Base-by-base conservation (phyloP, 2,329 filamentous ascomycete species). In the Ophiostoma ips region DNA sequence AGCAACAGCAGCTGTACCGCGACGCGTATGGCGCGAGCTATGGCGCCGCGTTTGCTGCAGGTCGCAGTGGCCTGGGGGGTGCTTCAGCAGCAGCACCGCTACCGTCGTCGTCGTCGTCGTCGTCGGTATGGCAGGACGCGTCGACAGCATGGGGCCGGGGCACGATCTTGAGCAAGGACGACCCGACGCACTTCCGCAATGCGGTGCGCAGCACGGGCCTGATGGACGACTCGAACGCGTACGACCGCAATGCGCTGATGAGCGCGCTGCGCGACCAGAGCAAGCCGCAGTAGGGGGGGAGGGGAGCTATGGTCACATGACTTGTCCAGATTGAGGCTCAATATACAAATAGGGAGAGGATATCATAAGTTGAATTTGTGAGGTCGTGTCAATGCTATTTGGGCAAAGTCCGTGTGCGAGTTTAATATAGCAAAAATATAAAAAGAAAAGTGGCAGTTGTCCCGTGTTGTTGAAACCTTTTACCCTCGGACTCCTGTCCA, bases 351-450 rank as follows among this genome's bases (percentile, higher is more conserved):
- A 28, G 31, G 21, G 24, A 33, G 45, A 47, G 55, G 59, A 58
- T 60, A 59, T 60, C 58, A 58, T 58, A 55, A 63, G 61, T 63
- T 63, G 61, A 63, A 62, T 62, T 63, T 56, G 43, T 51, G 13
- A 18, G 19, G 30, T 43, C 40, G 40, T 43, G 38, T 43, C 40
- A 43, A 12, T 43, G 24, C 16, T 8, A 43, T 43, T n/a, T n/a
- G n/a, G n/a, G n/a, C n/a, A n/a, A n/a, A n/a, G n/a, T n/a, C n/a
- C n/a, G n/a, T n/a, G n/a, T n/a, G n/a, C n/a, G n/a, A n/a, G n/a
- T n/a, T n/a, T n/a, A n/a, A 43, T 18, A 45, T 33, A 16, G 18
- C 43, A 19, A 4, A 16, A 40, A 33, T 33, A 33, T 15, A 37
- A 33, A 43, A 46, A 46, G 36, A 35, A 36, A 50, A 43, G 16